These are phyloP conservation scores for Cardamine resedifolia DNA, from an alignment of 345 rosid species.

Conservation along the genomic window DNA sequence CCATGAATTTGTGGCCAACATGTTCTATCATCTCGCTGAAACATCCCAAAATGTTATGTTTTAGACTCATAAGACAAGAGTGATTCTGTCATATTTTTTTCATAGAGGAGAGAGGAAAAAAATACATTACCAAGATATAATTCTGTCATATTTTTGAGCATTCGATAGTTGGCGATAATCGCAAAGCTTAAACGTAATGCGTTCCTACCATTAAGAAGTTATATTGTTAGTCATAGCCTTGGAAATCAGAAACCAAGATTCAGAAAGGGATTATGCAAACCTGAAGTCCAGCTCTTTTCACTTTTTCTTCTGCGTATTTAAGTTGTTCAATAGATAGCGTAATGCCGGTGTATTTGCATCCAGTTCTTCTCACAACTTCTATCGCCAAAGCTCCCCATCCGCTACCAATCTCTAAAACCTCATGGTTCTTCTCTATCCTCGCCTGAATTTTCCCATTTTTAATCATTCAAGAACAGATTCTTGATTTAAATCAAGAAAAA, in stretches of 20 bases:
- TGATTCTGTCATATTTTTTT: background rate
- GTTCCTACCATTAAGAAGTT: conserved; percentile 42
- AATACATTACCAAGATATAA: conserved; percentile 75
- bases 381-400: conserved; percentile 96
- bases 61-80: background rate
- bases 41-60: background rate
- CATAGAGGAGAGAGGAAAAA: no score
- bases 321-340: conserved; percentile 77
- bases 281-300: conserved; percentile 86
- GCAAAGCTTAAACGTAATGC: conserved; percentile 54
- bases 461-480: background rate
- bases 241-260: background rate
- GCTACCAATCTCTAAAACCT: conserved; percentile 83
- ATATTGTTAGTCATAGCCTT: background rate
- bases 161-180: conserved; percentile 70
- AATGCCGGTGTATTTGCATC: conserved; percentile 84
- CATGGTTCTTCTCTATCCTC: conserved; percentile 53
- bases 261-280: conserved; percentile 27
- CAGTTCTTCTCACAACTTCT: conserved; percentile 78
- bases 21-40: conserved; percentile 81
- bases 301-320: conserved; percentile 63
- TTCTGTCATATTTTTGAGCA: conserved; percentile 59
- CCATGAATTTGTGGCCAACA: conserved; percentile 85
- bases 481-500: conserved; percentile 1
- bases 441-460: conserved; percentile 39